These are phyloP conservation scores for Blastobotrys chiropterorum DNA, from an alignment of 805 yeast species.

Conservation along the genomic window DNA sequence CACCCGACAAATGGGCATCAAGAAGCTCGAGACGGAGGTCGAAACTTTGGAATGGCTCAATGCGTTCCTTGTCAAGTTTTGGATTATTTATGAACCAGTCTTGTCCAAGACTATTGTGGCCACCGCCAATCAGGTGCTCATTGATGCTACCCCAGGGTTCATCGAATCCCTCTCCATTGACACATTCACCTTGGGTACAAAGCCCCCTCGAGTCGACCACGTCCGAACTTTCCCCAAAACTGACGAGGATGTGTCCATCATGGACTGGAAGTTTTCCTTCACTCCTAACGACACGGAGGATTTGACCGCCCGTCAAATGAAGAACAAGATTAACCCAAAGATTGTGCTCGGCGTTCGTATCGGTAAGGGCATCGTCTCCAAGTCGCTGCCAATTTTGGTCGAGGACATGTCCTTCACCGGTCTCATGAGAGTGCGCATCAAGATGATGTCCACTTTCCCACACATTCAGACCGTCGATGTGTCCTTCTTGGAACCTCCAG, in stretches of 20 bases:
- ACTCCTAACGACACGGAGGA: slow-evolving; percentile 88
- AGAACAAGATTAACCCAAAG: slow-evolving; percentile 76
- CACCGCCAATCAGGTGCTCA: slow-evolving; percentile 77
- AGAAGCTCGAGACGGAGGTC: slow-evolving; percentile 76
- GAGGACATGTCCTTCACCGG: slow-evolving; percentile 75
- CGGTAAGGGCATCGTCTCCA: slow-evolving; percentile 63
- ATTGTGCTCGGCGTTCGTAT: slow-evolving; percentile 68
- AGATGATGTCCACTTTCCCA: slow-evolving; percentile 87
- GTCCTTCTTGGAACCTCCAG: slow-evolving; percentile 79
- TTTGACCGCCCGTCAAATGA: slow-evolving; percentile 75
- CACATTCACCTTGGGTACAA: slow-evolving; percentile 86
- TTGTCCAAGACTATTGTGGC: slow-evolving; percentile 79
- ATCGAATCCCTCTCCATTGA: slow-evolving; percentile 80
- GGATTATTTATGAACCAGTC: slow-evolving; percentile 88
- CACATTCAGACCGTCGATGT: slow-evolving; percentile 88
- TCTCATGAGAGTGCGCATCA: slow-evolving; percentile 69
- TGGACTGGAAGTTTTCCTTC: slow-evolving; percentile 95
- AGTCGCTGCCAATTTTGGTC: slow-evolving; percentile 68
- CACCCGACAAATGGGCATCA: slow-evolving; percentile 78
- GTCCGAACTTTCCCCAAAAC: slow-evolving; percentile 89
- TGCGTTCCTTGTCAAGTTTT: slow-evolving; percentile 79
- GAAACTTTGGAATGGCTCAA: slow-evolving; percentile 97
- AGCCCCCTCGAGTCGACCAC: slow-evolving; percentile 87
- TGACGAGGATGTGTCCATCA: slow-evolving; percentile 86
- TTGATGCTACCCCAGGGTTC: slow-evolving; percentile 78